Evolutionary conservation across 2,329 filamentous ascomycete genomes (phyloP).

Genomic region (Colletotrichum limetticola): DNA sequence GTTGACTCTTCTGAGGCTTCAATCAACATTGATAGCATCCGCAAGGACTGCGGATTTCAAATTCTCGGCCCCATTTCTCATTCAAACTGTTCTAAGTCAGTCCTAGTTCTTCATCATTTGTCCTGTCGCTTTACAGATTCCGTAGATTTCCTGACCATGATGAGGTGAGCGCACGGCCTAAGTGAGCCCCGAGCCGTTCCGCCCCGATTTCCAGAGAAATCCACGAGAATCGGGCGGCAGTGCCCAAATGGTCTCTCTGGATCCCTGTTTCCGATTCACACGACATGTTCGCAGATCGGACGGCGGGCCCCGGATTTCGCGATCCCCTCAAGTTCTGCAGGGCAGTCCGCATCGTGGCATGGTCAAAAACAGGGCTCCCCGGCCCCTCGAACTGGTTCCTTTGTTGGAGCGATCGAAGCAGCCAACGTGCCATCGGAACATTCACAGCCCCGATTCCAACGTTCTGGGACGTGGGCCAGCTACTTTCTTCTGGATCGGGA

Average conservation of each 20-base stretch:
- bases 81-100: not conserved
- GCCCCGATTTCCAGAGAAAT: not conserved
- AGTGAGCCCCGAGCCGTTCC: not conserved
- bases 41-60: not conserved
- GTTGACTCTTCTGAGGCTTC: not conserved
- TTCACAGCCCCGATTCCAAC: slow-evolving; percentile 25
- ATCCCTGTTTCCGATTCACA: slow-evolving; percentile 27
- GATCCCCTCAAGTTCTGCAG: slow-evolving; percentile 25
- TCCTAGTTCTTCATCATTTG: not conserved
- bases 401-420: slow-evolving; percentile 28
- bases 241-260: not conserved
- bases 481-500: slow-evolving; percentile 20
- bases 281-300: slow-evolving; percentile 23
- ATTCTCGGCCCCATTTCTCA: not conserved
- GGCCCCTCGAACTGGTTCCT: slow-evolving; percentile 19
- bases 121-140: not conserved
- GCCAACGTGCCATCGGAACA: slow-evolving; percentile 28
- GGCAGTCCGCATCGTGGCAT: slow-evolving; percentile 26
- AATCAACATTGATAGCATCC: not conserved
- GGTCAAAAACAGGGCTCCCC: not conserved
- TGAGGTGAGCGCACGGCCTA: not conserved
- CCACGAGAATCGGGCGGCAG: not conserved
- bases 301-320: slow-evolving; percentile 22
- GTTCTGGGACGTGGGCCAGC: slow-evolving; percentile 6
- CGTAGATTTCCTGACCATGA: not conserved